Evolutionary conservation across 495 filamentous ascomycete species (phyloP), one percentile per base, ranked within the genome.

Genomic region (Neurospora sp.): DNA sequence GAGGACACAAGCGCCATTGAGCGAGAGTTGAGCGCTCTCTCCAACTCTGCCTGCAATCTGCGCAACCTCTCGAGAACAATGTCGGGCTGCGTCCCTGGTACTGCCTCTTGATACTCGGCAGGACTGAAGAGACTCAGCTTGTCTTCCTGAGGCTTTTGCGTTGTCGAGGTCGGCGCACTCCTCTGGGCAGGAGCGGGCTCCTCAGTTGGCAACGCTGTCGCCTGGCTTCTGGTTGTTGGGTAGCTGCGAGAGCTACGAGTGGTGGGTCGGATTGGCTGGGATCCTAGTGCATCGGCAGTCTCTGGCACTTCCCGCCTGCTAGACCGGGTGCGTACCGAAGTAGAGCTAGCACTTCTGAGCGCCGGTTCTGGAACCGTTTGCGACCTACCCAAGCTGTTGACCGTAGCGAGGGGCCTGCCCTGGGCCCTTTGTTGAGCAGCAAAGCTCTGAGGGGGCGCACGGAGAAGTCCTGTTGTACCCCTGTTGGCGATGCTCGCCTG

Each of bases 351-450:
- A 40, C 76, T 70, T 42, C 70, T 73, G 18, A 71, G 14, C 0
- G 71, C 73, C 2, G 76, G 73, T 6, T 80, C 79, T 2, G 74
- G 38, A 11, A 75, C 73, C 1, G 74, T 74, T 31, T 79, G 75
- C 1, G 78, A 75, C 11, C 78, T 69, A 40, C 44, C 44, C 22
- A 61, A 42, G 70, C 74, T 27, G 68, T 37, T 37, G 40, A 38
- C 72, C 71, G 78, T 69, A 16, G 76, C 80, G 14, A 79, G 46
- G 3, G 83, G 81, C 42, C 82, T 83, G 46, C 74, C 75, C 48
- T 86, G 80, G 35, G 85, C 84, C 68, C 88, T 80, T 74, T 89
- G 87, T 71, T 89, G 87, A 7, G 88, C 88, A 12, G 88, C 88
- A 76, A 87, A 88, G 72, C 87, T 88, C 72, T 88, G 87, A 5